Base-by-base conservation (phyloP, 805 yeast genomes). In the Candida railenensis region DNA sequence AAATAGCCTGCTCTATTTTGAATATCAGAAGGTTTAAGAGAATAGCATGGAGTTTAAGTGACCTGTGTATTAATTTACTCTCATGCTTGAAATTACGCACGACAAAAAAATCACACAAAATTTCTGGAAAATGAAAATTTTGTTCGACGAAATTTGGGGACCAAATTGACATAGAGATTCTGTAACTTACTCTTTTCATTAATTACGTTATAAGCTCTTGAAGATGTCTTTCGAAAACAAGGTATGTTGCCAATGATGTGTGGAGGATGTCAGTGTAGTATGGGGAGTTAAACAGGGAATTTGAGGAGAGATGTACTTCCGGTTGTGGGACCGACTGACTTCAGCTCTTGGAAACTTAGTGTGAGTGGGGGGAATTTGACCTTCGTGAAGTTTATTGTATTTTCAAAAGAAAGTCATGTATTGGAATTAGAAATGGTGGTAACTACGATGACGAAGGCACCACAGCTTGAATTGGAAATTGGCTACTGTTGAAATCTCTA, bases 171-270 rank as follows among this genome's bases (percentile, higher is more conserved):
- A 40, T 20, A 32, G 43, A 32, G 30, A 20, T 39, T 38, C 14
- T 22, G 21, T 18, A 30, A 14, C 16, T 19, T 19, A 37, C 37
- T 39, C 34, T 34, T 39, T 34, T 14, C 22, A 20, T 19, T 21
- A 21, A 25, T 42, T 34, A 8, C 21, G 25, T 19, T 19, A 42
- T 18, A 42, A 42, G 32, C 22, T 34, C 45, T 34, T 28, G 62
- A 51, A 42, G 30, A 72, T 72, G 77, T 72, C 77, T 56, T 72
- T 72, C 59, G 74, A 70, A 61, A 72, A 72, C 68, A 72, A 72
- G 67, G 77, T 72, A 71, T 60, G 77, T 70, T n/a, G 28, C 16
- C n/a, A 22, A 21, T 14, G 15, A 4, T 11, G 9, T 22, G 4
- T 22, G 12, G n/a, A 21, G 33, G 33, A 16, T n/a, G 21, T n/a